Evolutionary conservation across 192 early-diverging fungal genomes (phyloP), one percentile per base, ranked within the genome.

Genomic region (Mortierella antarctica): DNA sequence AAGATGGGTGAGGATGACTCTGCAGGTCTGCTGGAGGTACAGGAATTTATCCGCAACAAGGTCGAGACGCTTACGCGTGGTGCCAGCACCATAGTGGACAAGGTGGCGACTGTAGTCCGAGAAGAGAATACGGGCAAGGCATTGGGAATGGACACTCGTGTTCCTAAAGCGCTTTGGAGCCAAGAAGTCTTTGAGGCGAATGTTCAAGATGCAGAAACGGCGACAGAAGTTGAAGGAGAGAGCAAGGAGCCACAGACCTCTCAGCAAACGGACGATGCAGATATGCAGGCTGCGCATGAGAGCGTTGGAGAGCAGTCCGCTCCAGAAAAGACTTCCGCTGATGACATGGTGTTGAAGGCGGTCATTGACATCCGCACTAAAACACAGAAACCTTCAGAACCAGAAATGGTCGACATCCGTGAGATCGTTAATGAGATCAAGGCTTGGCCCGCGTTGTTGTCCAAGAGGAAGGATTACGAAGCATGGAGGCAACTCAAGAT

Each of bases 11-110:
- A 66, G 40, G 70, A 61, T 13, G 62, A 57, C 23, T 23, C 56
- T 14, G 57, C 65, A n/a, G 72, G 71, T 41, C 69, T 82, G 15
- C 51, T 65, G 20, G 74, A 79, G n/a, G 73, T 85, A 8, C 62
- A 84, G 8, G 61, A 63, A 13, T 71, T 80, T 17, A 61, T 88
- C 7, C 70, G 83, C 12, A 53, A 80, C 8, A 82, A 70, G n/a
- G 53, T 83, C 1, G 68, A 82, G 9, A 82, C 81, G 40, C 70
- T 86, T 11, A 86, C 87, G 39, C 66, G 80, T 47, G 87, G 85
- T 12, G 84, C 83, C 21, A 70, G 73, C 51, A 75, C 66, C 2
- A 70, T 84, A 40, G 77, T 71, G 6, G 72, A 81, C 57, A 70
- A 81, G 47, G 77, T 84, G 14, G 77, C 77, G 3, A n/a, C 67